Percentiles rank a stretch among this genome's conserved stretches.
These are phyloP conservation scores for Cruciata laevipes DNA, from an alignment of 257 asterid species.

Conservation along the genomic window DNA sequence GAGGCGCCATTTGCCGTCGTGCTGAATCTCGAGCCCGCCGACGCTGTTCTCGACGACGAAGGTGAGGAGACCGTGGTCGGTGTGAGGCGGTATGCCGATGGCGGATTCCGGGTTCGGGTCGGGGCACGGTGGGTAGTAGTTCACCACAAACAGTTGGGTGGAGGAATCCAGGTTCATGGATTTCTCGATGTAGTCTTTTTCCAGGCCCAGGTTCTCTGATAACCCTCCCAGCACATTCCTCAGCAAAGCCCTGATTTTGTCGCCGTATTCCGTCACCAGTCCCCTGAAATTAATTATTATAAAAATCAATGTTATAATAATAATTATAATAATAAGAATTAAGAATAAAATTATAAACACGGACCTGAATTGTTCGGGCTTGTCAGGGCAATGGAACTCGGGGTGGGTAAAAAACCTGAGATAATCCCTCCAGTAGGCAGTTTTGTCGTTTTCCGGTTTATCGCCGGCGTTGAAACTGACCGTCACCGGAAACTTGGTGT, in stretches of 20 bases:
- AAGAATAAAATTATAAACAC: neutral
- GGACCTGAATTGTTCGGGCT: slow-evolving; percentile 60
- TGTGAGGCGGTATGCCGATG: slow-evolving; percentile 62
- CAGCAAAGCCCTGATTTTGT: neutral
- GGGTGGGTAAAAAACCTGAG: slow-evolving; percentile 69
- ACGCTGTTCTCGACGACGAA: slow-evolving; percentile 53
- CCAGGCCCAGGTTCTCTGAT: neutral
- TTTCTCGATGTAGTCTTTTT: slow-evolving; percentile 7
- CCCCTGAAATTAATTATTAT: neutral
- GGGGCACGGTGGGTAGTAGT: slow-evolving; percentile 66
- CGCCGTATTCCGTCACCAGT: neutral
- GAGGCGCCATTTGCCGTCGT: slow-evolving; percentile 48
- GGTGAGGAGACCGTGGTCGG: slow-evolving; percentile 78
- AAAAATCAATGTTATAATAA: neutral
- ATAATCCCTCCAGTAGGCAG: slow-evolving; percentile 69
- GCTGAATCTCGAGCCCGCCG: slow-evolving; percentile 61
- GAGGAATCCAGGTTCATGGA: slow-evolving; percentile 34
- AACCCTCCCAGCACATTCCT: neutral
- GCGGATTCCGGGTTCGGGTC: slow-evolving; percentile 59
- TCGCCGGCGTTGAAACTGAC: neutral
- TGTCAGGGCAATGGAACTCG: slow-evolving; percentile 42
- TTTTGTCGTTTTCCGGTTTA: slow-evolving; percentile 27
- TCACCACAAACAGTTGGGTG: slow-evolving; percentile 42
- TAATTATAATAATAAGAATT: neutral
- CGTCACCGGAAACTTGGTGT: neutral